Conservation (phyloP, 2,329 filamentous ascomycete species). For the Paramyrothecium sp. region DNA sequence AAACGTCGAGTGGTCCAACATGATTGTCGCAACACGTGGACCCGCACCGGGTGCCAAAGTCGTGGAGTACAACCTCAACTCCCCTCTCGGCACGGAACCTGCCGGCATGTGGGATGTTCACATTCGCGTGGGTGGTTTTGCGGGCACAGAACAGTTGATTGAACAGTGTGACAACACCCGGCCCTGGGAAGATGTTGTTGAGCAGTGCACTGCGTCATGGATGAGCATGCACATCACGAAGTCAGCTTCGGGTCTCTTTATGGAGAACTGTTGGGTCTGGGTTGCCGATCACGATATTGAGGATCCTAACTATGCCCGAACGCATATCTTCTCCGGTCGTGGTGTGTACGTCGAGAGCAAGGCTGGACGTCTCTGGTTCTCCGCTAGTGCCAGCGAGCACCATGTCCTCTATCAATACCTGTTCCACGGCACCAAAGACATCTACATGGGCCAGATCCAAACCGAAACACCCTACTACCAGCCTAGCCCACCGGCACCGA, state of each 20-base stretch:
- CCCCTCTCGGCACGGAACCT: slow-evolving; percentile 19
- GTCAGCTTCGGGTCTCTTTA: slow-evolving; percentile 27
- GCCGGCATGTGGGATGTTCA: slow-evolving; percentile 70
- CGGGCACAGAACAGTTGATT: slow-evolving; percentile 63
- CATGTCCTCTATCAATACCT: slow-evolving; percentile 64
- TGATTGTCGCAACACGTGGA: slow-evolving; percentile 68
- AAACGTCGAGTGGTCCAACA: slow-evolving; percentile 68
- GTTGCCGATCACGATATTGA: slow-evolving; percentile 50
- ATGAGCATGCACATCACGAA: slow-evolving; percentile 35
- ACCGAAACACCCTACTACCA: slow-evolving; percentile 69
- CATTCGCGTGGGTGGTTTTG: slow-evolving; percentile 67
- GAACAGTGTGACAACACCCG: background rate
- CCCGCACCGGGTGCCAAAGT: slow-evolving; percentile 66
- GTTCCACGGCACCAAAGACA: slow-evolving; percentile 52
- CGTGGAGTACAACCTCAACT: slow-evolving; percentile 67
- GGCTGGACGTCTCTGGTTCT: slow-evolving; percentile 41
- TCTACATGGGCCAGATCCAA: slow-evolving; percentile 61
- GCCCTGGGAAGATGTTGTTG: slow-evolving; percentile 7
- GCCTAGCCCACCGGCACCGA: slow-evolving; percentile 52
- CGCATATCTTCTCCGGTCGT: slow-evolving; percentile 47
- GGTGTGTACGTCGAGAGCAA: slow-evolving; percentile 39
- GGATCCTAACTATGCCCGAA: slow-evolving; percentile 38
- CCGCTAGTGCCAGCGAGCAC: slow-evolving; percentile 61
- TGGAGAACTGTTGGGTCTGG: slow-evolving; percentile 38
- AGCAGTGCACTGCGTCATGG: slow-evolving; percentile 31